Evolutionary conservation across 345 rosid genomes (phyloP), one percentile per base, ranked within the genome.

Genomic region (Brassica incana): DNA sequence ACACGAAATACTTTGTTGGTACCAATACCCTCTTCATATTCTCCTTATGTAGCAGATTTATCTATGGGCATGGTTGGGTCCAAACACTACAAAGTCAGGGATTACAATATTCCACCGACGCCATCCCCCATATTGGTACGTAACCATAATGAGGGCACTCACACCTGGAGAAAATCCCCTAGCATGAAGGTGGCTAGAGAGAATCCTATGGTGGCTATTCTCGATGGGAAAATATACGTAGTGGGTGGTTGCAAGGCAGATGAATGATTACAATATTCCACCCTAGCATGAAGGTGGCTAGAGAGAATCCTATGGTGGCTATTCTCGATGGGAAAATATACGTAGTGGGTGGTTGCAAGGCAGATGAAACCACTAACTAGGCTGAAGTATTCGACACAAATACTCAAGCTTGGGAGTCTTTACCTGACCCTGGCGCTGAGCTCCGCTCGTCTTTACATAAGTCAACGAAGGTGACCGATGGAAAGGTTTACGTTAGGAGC

Each of bases 361-460:
- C 27, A 36, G 70, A 4, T 4, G 70, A 66, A 9, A 1, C 70
- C 3, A 16, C n/a, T 0, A 66, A 18, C 1, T 66, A 52, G 70
- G 70, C 15, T 5, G 70, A 65, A 7, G 69, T 35, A 16, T 65
- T 16, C 50, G 50, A 65, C 29, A 8, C 69, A 35, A 8, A 35
- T 45, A 35, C 69, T 35, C 50, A 16, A 35, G 35, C 50, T 9
- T 65, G 69, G 69, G 69, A 65, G 38, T 18, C 70, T 38, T 66
- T 66, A 18, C 70, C 70, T 18, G 70, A 66, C 54, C 70, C 69
- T 38, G 70, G 70, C 5, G 5, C 4, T 66, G 30, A 18, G 5
- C 54, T 66, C 30, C 70, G 70, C 16, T 20, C 2, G 52, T 36
- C 70, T 38, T 36, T 38, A 9, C 10, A 36, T 8, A 66, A 36